Conservation (phyloP, 2,329 filamentous ascomycete species). For the Clonostachys sp. region DNA sequence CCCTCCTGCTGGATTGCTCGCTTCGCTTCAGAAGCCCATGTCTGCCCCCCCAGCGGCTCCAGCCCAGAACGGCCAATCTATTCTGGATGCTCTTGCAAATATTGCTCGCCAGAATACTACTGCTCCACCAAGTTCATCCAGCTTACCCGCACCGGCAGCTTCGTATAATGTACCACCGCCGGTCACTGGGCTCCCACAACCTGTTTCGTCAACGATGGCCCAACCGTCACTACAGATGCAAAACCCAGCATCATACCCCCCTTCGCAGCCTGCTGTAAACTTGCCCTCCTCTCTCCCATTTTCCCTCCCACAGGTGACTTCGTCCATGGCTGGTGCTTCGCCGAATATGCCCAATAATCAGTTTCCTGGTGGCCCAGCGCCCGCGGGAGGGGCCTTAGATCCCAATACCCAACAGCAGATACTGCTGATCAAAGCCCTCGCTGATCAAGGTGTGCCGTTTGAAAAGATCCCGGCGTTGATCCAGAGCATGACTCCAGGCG, state of each 20-base stretch:
- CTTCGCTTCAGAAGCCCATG: constrained; percentile 20
- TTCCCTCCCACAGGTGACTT: constrained; percentile 24
- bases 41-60: constrained; percentile 26
- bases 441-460: constrained; percentile 69
- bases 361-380: constrained; percentile 24
- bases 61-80: constrained; percentile 49
- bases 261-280: constrained; percentile 60
- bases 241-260: constrained; percentile 27
- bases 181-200: constrained; percentile 16
- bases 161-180: constrained; percentile 30
- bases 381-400: constrained; percentile 33
- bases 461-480: constrained; percentile 67
- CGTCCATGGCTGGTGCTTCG: constrained; percentile 11
- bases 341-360: constrained; percentile 22
- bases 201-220: constrained; percentile 18
- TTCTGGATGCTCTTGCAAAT: constrained; percentile 75
- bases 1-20: constrained; percentile 42
- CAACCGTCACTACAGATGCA: constrained; percentile 13
- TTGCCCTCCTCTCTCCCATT: constrained; percentile 42
- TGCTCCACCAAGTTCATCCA: constrained; percentile 31
- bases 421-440: constrained; percentile 69
- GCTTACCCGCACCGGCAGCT: constrained; percentile 32
- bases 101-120: constrained; percentile 71
- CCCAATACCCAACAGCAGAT: constrained; percentile 65
- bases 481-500: constrained; percentile 41